A percentile compares a stretch with the other conserved stretches of the same genome.
Conservation (phyloP, 306 rosid genomes). For the Notholithocarpus densiflorus region DNA sequence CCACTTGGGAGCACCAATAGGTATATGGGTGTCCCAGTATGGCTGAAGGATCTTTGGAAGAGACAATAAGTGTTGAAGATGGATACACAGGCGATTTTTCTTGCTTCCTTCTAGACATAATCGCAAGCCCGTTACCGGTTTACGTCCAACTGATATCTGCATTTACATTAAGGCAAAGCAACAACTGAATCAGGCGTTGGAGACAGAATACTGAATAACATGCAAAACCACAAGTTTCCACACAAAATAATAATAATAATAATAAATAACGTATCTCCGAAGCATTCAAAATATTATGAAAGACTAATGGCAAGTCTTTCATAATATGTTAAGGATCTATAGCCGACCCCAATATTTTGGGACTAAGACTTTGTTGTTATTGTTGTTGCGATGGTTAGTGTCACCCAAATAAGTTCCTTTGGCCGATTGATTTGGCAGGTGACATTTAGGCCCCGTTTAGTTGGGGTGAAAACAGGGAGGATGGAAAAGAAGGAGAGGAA, state of each 20-base stretch:
- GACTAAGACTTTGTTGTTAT: too few relatives aligned
- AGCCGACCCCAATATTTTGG: too few relatives aligned
- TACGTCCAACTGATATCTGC: constrained; percentile 86
- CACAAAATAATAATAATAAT: too few relatives aligned
- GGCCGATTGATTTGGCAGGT: too few relatives aligned
- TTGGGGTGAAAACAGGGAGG: too few relatives aligned
- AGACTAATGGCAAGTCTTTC: background rate
- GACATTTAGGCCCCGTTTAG: too few relatives aligned
- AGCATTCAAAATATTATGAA: background rate
- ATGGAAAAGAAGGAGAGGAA: too few relatives aligned
- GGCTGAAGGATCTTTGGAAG: constrained; percentile 79
- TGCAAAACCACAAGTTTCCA: too few relatives aligned
- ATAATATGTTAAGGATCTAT: too few relatives aligned
- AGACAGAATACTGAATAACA: background rate
- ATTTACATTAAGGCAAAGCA: constrained; percentile 3
- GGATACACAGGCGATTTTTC: constrained; percentile 68
- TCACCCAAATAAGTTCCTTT: too few relatives aligned
- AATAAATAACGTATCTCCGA: background rate
- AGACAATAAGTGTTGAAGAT: constrained; percentile 71
- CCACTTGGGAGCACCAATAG: constrained; percentile 93
- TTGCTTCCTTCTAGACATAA: constrained; percentile 75
- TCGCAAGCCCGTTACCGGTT: constrained; percentile 76
- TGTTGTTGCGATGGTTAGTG: too few relatives aligned
- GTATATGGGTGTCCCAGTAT: constrained; percentile 69
- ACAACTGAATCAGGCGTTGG: background rate